Evolutionary conservation across 2,329 filamentous ascomycete species (phyloP).

Genomic region (Lecanoromycetidae sp.): DNA sequence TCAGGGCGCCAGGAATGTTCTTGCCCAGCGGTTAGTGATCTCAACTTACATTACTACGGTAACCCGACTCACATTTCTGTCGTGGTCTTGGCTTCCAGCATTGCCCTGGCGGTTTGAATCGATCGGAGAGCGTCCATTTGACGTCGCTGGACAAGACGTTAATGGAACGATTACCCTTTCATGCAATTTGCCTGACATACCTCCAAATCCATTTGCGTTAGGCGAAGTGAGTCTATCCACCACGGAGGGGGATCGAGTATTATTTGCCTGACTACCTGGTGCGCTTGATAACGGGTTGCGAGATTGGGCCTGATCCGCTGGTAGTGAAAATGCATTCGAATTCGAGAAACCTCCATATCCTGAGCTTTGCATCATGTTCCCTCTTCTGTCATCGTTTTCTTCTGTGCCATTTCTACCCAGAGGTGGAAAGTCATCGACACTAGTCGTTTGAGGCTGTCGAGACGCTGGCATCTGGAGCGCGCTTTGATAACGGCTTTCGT

Average conservation of each 20-base stretch:
- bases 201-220: constrained; percentile 21
- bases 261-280: constrained; percentile 15
- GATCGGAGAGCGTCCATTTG: constrained; percentile 1
- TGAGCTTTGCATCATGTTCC: constrained; percentile 39
- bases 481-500: constrained; percentile 45
- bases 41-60: neutral
- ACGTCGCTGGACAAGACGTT: neutral
- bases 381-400: constrained; percentile 40
- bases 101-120: constrained; percentile 11
- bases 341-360: constrained; percentile 31
- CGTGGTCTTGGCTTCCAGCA: constrained; percentile 9
- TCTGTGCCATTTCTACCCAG: constrained; percentile 40
- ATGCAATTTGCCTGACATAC: constrained; percentile 17
- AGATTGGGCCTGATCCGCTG: constrained; percentile 7
- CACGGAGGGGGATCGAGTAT: constrained; percentile 13
- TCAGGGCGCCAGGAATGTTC: neutral
- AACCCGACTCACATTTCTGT: constrained; percentile 19
- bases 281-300: constrained; percentile 11
- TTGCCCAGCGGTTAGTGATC: neutral
- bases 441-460: constrained; percentile 42
- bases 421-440: constrained; percentile 51
- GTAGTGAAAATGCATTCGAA: constrained; percentile 11
- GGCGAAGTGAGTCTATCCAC: constrained; percentile 28
- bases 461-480: constrained; percentile 40
- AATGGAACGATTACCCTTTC: neutral